phyloP scores from a whole-genome alignment of 805 yeast species.

The Torulaspora quercuum region DNA sequence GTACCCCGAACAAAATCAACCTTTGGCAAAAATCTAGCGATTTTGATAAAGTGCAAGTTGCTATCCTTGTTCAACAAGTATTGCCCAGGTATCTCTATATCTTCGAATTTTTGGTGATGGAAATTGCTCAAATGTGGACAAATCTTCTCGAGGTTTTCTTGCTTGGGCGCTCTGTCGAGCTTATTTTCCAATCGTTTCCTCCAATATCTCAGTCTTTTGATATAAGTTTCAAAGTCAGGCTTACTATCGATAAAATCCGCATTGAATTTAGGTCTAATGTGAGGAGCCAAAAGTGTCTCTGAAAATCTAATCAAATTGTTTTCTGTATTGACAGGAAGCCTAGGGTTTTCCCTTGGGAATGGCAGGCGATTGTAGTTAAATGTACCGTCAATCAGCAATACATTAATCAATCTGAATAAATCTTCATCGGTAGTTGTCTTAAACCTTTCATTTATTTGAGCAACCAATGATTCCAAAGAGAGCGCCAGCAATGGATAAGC shows the following conservation, averaged over 20 bases:
- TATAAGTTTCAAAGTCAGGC: slow-evolving; percentile 86
- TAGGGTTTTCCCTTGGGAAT: slow-evolving; percentile 82
- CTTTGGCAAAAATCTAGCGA: slow-evolving; percentile 86
- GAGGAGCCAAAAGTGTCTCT: slow-evolving; percentile 86
- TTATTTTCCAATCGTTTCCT: slow-evolving; percentile 88
- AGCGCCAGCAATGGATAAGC: slow-evolving; percentile 92
- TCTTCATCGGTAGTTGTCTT: slow-evolving; percentile 94
- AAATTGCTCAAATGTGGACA: slow-evolving; percentile 95
- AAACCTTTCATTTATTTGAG: slow-evolving; percentile 90
- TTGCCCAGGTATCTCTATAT: slow-evolving; percentile 96
- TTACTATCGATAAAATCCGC: slow-evolving; percentile 82
- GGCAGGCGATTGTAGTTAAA: slow-evolving; percentile 83
- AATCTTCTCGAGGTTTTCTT: slow-evolving; percentile 78
- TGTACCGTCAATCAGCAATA: slow-evolving; percentile 87
- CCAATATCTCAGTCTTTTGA: slow-evolving; percentile 83
- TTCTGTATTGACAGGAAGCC: slow-evolving; percentile 86
- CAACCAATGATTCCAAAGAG: slow-evolving; percentile 90
- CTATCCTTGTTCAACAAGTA: slow-evolving; percentile 83
- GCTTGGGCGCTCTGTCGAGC: slow-evolving; percentile 76
- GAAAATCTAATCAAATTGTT: slow-evolving; percentile 85
- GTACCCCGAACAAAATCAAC: slow-evolving; percentile 87
- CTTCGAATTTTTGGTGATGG: slow-evolving; percentile 98
- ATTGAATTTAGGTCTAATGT: slow-evolving; percentile 84
- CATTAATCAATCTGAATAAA: slow-evolving; percentile 89
- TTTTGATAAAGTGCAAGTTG: slow-evolving; percentile 86